Evolutionary conservation across 768 basidiomycete species (phyloP), one percentile per base, ranked within the genome.

Genomic region (Pulveroboletus sp.): DNA sequence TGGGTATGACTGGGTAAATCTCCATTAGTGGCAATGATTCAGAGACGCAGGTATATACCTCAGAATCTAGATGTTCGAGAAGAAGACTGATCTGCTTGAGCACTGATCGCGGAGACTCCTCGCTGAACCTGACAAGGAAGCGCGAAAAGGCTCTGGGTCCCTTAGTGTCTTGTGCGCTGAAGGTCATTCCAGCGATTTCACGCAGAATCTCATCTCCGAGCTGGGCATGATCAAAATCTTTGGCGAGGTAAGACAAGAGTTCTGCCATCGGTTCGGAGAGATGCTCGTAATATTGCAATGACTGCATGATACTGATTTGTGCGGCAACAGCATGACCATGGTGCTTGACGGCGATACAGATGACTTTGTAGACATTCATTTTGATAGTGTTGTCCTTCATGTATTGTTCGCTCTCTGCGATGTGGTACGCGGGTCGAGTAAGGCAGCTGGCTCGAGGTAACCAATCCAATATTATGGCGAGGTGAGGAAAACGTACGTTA

Each of bases 221-320:
- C 63, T 94, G 92, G 2, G 83, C 74, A 52, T 92, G 82, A 67
- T 96, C 94, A 60, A 87, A 97, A 47, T 95, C 87, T 49, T 84
- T 85, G 8, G 86, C 80, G 14, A 96, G 78, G 43, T 85, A 72
- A 30, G 82, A 76, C 24, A 98, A 76, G 41, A 89, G 83, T 57
- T 97, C 95, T 0, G 96, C 95, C 83, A 97, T 88, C 2, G 88
- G 85, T 61, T 98, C 95, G 0, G 90, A 82, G 18, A 96, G 79
- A 62, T 98, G 95, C 58, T 99, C 96, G 57, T 85, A 91, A 68
- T 94, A 95, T 52, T 94, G 93, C 12, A 99, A 73, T 41, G 81
- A 83, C 63, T 96, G 93, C 69, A 95, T 88, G 68, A 99, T 89
- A 53, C 78, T 81, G 52, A 89, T 94, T 62, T 95, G 93, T 0